phyloP scores from a whole-genome alignment of 2,329 filamentous ascomycete species.

The Aspergillus versicolor region DNA sequence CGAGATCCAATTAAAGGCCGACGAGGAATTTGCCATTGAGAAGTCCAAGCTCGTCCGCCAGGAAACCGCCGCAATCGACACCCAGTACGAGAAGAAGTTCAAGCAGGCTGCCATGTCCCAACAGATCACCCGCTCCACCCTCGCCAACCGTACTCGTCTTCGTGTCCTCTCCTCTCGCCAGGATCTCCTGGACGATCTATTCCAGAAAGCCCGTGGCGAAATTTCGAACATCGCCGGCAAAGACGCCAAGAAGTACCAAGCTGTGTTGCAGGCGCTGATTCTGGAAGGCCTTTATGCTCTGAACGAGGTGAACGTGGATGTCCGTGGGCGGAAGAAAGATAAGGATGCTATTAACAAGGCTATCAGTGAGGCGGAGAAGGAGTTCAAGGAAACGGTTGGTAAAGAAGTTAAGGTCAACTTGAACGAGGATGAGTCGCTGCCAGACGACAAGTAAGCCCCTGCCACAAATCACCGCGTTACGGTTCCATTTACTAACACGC shows the following conservation, averaged over 20 bases:
- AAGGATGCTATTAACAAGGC: slow-evolving; percentile 73
- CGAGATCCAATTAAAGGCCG: slow-evolving; percentile 98
- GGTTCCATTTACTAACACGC: slow-evolving; percentile 9
- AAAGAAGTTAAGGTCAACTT: slow-evolving; percentile 69
- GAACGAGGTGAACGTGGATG: slow-evolving; percentile 71
- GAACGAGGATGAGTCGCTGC: slow-evolving; percentile 75
- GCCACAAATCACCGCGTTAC: slow-evolving; percentile 2
- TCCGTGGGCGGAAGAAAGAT: slow-evolving; percentile 79
- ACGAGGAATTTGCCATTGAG: slow-evolving; percentile 98
- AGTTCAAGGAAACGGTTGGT: slow-evolving; percentile 78
- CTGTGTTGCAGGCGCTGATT: slow-evolving; percentile 73
- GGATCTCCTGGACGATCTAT: slow-evolving; percentile 86
- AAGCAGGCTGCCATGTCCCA: slow-evolving; percentile 98
- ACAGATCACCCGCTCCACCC: slow-evolving; percentile 95
- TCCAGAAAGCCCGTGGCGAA: slow-evolving; percentile 74
- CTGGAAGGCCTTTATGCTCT: slow-evolving; percentile 89
- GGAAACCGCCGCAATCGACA: slow-evolving; percentile 90
- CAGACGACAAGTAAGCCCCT: slow-evolving; percentile 75
- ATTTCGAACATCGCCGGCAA: slow-evolving; percentile 62
- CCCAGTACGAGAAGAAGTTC: slow-evolving; percentile 96
- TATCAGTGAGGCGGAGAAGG: slow-evolving; percentile 70
- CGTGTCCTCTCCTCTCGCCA: slow-evolving; percentile 84
- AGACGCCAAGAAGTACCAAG: slow-evolving; percentile 64
- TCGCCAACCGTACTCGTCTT: slow-evolving; percentile 93
- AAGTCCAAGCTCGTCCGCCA: slow-evolving; percentile 98